Evolutionary conservation across 768 basidiomycete species (phyloP).

Genomic region (Hericium rajendrae): DNA sequence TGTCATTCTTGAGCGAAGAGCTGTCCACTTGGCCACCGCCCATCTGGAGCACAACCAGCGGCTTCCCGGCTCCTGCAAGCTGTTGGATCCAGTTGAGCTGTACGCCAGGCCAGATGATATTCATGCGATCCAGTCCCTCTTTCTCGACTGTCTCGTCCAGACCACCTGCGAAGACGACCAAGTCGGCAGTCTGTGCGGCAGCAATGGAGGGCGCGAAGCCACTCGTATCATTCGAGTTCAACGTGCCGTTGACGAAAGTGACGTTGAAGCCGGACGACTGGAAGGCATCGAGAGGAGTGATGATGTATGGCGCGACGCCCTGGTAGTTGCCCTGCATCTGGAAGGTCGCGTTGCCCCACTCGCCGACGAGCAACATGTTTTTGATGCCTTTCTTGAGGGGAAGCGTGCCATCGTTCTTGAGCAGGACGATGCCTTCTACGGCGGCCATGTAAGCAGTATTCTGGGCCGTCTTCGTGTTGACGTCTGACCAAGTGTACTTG

Average conservation of each 20-base stretch:
- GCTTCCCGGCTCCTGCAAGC: slow-evolving; percentile 39
- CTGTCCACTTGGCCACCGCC: slow-evolving; percentile 50
- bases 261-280: slow-evolving; percentile 36
- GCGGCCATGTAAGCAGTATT: slow-evolving; percentile 41
- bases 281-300: slow-evolving; percentile 43
- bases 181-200: slow-evolving; percentile 39
- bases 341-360: slow-evolving; percentile 45
- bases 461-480: slow-evolving; percentile 39
- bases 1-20: slow-evolving; percentile 33
- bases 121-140: slow-evolving; percentile 37
- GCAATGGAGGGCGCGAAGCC: slow-evolving; percentile 43
- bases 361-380: slow-evolving; percentile 49
- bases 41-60: slow-evolving; percentile 44
- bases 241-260: slow-evolving; percentile 36
- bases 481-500: slow-evolving; percentile 37
- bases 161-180: slow-evolving; percentile 43
- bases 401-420: slow-evolving; percentile 55
- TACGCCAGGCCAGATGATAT: slow-evolving; percentile 45
- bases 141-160: slow-evolving; percentile 40
- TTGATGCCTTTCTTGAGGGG: slow-evolving; percentile 38
- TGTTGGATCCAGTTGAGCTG: slow-evolving; percentile 41
- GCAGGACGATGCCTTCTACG: slow-evolving; percentile 45
- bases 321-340: slow-evolving; percentile 52
- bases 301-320: slow-evolving; percentile 44
- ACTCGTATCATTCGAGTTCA: slow-evolving; percentile 27